These are phyloP conservation scores for Colletotrichum abscissum DNA, from an alignment of 2,329 filamentous ascomycete species.

Conservation along the genomic window DNA sequence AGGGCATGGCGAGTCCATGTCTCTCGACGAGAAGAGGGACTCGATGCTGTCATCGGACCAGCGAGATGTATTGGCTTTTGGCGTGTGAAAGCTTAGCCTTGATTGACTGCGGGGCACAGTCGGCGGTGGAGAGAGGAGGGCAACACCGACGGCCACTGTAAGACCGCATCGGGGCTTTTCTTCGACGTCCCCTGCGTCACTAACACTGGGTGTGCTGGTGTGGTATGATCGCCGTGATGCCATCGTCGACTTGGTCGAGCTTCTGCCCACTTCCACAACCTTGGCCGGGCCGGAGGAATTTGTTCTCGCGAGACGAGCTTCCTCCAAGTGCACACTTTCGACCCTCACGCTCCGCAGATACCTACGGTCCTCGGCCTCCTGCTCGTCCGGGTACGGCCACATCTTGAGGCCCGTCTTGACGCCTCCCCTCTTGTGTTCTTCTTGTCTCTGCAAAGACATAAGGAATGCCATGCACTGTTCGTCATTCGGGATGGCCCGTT, in stretches of 20 bases:
- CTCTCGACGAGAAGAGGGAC: slow-evolving; percentile 28
- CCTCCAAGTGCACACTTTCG: slow-evolving; percentile 29
- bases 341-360: slow-evolving; percentile 19
- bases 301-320: slow-evolving; percentile 31
- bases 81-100: slow-evolving; percentile 1
- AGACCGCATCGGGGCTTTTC: background rate
- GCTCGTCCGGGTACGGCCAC: slow-evolving; percentile 28
- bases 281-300: slow-evolving; percentile 25
- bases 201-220: background rate
- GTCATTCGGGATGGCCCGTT: slow-evolving; percentile 33
- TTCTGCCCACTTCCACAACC: slow-evolving; percentile 32
- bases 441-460: slow-evolving; percentile 31
- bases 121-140: slow-evolving; percentile 16
- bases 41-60: slow-evolving; percentile 34
- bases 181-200: background rate
- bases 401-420: slow-evolving; percentile 18
- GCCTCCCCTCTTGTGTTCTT: slow-evolving; percentile 21
- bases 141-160: background rate
- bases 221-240: slow-evolving; percentile 5
- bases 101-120: slow-evolving; percentile 15
- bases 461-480: slow-evolving; percentile 37
- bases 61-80: slow-evolving; percentile 24
- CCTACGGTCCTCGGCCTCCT: slow-evolving; percentile 12
- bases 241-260: slow-evolving; percentile 24
- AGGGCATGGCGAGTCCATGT: slow-evolving; percentile 25